phyloP scores from a whole-genome alignment of 495 filamentous ascomycete species.

The Astrothelium subdiscretum region DNA sequence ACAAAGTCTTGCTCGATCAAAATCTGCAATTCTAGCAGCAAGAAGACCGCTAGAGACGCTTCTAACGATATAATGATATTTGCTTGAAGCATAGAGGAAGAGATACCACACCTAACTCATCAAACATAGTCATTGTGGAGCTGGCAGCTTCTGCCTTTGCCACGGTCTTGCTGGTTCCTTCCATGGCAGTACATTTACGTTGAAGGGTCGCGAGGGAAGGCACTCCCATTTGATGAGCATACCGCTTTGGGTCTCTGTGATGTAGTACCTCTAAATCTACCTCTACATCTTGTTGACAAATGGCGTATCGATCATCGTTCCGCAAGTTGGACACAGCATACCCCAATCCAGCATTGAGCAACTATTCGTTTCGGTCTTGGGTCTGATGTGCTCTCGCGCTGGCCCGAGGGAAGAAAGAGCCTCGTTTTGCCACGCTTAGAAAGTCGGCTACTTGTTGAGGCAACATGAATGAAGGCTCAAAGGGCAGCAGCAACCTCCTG shows the following conservation, averaged over 20 bases:
- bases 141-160: background rate
- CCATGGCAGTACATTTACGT: background rate
- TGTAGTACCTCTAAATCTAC: background rate
- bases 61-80: background rate
- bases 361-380: too few relatives aligned
- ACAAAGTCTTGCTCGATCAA: background rate
- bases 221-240: background rate
- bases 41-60: background rate
- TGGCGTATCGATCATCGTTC: too few relatives aligned
- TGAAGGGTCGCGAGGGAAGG: background rate
- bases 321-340: background rate
- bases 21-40: background rate
- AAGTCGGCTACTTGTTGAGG: too few relatives aligned
- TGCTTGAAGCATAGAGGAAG: background rate
- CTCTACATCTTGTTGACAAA: background rate
- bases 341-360: background rate
- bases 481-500: too few relatives aligned
- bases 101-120: background rate
- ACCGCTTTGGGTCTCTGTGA: too few relatives aligned
- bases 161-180: background rate
- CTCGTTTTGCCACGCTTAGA: too few relatives aligned
- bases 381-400: too few relatives aligned
- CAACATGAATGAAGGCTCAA: too few relatives aligned
- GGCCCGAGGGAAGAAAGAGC: too few relatives aligned
- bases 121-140: background rate